A percentile compares a stretch with the other conserved stretches of the same genome.
These are phyloP conservation scores for Teratosphaeria epicoccoides DNA, from an alignment of 2,329 filamentous ascomycete species.

Conservation along the genomic window DNA sequence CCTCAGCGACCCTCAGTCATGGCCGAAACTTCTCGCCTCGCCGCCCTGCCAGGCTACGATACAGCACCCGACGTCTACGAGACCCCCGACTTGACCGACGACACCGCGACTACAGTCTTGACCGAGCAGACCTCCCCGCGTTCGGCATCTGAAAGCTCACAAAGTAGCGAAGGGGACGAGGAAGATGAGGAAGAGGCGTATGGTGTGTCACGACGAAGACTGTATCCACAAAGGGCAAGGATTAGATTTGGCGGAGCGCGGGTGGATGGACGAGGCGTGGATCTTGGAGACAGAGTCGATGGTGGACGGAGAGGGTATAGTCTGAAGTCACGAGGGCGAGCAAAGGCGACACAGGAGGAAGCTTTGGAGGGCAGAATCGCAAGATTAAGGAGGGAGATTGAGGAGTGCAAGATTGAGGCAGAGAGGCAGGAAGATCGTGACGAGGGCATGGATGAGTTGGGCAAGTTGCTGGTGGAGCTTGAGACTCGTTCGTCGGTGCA, in stretches of 20 bases:
- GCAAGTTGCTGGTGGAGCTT: constrained; percentile 60
- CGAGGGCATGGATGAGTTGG: constrained; percentile 56
- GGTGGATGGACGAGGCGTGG: constrained; percentile 66
- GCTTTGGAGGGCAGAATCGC: constrained; percentile 68
- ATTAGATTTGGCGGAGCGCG: constrained; percentile 63
- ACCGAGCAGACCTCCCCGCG: constrained; percentile 5
- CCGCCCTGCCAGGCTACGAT: constrained; percentile 38
- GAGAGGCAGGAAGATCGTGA: constrained; percentile 39
- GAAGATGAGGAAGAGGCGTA: constrained; percentile 49
- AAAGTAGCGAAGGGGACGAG: constrained; percentile 14
- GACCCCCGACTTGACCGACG: constrained; percentile 83
- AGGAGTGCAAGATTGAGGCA: constrained; percentile 40
- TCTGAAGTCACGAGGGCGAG: constrained; percentile 26
- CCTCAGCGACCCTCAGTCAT: not conserved
- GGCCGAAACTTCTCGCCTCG: constrained; percentile 11
- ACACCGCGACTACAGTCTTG: constrained; percentile 60
- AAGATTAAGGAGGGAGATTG: constrained; percentile 70
- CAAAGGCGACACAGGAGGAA: constrained; percentile 58
- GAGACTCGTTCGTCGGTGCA: constrained; percentile 22
- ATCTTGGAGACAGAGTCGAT: constrained; percentile 82
- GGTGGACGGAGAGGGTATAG: constrained; percentile 77
- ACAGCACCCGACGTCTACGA: constrained; percentile 86
- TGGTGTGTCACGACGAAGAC: constrained; percentile 60
- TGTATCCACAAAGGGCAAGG: constrained; percentile 71
- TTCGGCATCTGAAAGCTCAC: constrained; percentile 22